Evolutionary conservation across 352 stramenopile species (phyloP).

Genomic region (Phytophthora hibernalis): DNA sequence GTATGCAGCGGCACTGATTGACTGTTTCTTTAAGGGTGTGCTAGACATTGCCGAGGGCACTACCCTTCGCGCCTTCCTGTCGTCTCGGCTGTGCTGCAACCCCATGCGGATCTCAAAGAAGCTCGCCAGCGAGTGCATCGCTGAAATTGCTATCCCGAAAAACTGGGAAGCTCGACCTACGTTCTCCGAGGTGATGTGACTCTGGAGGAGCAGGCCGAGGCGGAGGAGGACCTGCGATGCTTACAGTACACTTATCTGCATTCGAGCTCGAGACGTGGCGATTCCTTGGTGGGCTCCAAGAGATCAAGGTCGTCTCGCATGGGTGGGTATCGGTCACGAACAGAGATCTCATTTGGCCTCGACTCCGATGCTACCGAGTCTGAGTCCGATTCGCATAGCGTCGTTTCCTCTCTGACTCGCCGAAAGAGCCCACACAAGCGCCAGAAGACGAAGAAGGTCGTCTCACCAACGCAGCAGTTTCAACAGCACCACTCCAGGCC

Average conservation of each 20-base stretch:
- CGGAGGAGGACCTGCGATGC: constrained; percentile 49
- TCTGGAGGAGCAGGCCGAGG: constrained; percentile 37
- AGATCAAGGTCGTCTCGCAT: constrained; percentile 25
- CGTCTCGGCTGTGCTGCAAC: constrained; percentile 70
- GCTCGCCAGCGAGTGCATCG: constrained; percentile 72
- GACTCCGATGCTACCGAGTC: constrained; percentile 33
- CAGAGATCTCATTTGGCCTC: constrained; percentile 1
- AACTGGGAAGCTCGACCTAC: constrained; percentile 76
- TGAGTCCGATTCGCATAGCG: constrained; percentile 16
- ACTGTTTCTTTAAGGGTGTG: constrained; percentile 72
- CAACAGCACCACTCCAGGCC: background rate
- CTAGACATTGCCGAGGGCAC: constrained; percentile 69
- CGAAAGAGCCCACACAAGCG: constrained; percentile 23
- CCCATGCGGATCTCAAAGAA: constrained; percentile 85
- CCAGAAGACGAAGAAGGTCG: constrained; percentile 21
- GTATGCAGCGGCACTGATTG: constrained; percentile 69
- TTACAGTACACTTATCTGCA: constrained; percentile 52
- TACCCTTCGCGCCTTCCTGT: constrained; percentile 70
- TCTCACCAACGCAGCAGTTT: background rate
- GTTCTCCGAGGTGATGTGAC: constrained; percentile 48
- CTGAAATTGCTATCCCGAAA: constrained; percentile 74
- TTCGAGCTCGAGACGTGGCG: constrained; percentile 20
- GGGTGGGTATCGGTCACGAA: background rate
- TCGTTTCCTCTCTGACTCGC: background rate
- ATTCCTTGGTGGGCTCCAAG: constrained; percentile 18